phyloP scores from a whole-genome alignment of 371 early-diverging fungal species.

The Aphelidium insulamus region DNA sequence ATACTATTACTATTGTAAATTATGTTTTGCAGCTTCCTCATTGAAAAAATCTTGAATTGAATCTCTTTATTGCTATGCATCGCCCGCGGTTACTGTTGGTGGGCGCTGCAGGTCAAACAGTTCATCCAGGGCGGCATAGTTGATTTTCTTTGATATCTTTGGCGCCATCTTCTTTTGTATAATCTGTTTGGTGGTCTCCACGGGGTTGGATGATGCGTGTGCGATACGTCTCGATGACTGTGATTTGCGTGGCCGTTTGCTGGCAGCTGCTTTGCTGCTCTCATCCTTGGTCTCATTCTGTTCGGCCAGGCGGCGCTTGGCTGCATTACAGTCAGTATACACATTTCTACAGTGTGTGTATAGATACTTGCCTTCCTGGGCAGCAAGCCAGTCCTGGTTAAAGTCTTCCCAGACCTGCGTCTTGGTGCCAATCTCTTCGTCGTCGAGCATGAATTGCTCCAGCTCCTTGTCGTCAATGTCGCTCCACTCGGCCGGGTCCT shows the following conservation, averaged over 20 bases:
- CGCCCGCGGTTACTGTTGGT: too few species aligned
- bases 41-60: too few species aligned
- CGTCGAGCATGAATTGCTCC: conserved; percentile 33
- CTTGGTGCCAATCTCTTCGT: conserved; percentile 51
- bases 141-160: conserved; percentile 75
- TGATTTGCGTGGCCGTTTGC: not conserved
- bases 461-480: conserved; percentile 64
- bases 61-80: too few species aligned
- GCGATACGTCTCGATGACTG: conserved; percentile 1
- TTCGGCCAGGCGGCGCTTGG: conserved; percentile 4
- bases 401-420: conserved; percentile 59
- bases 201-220: conserved; percentile 2
- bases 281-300: conserved; percentile 4
- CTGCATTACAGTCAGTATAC: conserved; percentile 1
- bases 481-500: conserved; percentile 20
- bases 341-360: not conserved
- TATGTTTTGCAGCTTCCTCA: too few species aligned
- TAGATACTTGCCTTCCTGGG: conserved; percentile 26
- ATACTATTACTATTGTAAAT: too few species aligned
- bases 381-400: conserved; percentile 64
- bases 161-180: conserved; percentile 29
- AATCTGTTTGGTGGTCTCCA: conserved; percentile 49
- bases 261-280: conserved; percentile 2
- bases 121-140: conserved; percentile 52
- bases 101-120: too few species aligned